A percentile compares a stretch with the other conserved stretches of the same genome.
Evolutionary conservation across 2,329 filamentous ascomycete species (phyloP).

Genomic region (Monosporascus sp.): DNA sequence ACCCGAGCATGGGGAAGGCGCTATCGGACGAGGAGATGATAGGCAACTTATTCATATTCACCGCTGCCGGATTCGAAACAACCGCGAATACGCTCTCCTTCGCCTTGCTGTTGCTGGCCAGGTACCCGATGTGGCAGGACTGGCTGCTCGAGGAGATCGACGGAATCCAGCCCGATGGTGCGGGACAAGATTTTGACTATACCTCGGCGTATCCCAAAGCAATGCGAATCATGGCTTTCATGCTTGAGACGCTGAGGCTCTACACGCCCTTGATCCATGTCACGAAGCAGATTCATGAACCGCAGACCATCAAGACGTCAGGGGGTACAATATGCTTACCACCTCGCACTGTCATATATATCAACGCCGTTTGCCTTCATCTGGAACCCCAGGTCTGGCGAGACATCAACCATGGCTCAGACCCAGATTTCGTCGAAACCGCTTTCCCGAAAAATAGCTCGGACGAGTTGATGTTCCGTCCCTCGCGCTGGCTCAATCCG

Average conservation of each 20-base stretch:
- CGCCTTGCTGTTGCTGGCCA: conserved; percentile 40
- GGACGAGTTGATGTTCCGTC: conserved; percentile 31
- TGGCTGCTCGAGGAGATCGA: conserved; percentile 48
- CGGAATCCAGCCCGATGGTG: conserved; percentile 22
- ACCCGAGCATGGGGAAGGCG: too few species aligned
- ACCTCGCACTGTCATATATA: conserved; percentile 26
- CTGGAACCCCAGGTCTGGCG: too few species aligned
- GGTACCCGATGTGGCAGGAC: conserved; percentile 42
- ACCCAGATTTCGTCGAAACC: too few species aligned
- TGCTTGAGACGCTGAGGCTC: conserved; percentile 40
- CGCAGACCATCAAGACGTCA: conserved; percentile 25
- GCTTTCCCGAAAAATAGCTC: conserved; percentile 4
- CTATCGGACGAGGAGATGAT: too few species aligned
- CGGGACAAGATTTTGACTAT: conserved; percentile 32
- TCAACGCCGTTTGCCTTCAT: conserved; percentile 19
- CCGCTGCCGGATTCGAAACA: conserved; percentile 41
- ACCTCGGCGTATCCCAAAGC: conserved; percentile 33
- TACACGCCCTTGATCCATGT: conserved; percentile 35
- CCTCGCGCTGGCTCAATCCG: conserved; percentile 33
- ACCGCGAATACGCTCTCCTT: conserved; percentile 46
- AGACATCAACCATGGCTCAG: too few species aligned
- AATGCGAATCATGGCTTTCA: conserved; percentile 41
- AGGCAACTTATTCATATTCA: conserved; percentile 42
- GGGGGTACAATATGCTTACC: conserved; percentile 24
- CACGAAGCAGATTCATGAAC: conserved; percentile 23